phyloP scores from a whole-genome alignment of 2,329 filamentous ascomycete species.

The Pyrenophora graminea region DNA sequence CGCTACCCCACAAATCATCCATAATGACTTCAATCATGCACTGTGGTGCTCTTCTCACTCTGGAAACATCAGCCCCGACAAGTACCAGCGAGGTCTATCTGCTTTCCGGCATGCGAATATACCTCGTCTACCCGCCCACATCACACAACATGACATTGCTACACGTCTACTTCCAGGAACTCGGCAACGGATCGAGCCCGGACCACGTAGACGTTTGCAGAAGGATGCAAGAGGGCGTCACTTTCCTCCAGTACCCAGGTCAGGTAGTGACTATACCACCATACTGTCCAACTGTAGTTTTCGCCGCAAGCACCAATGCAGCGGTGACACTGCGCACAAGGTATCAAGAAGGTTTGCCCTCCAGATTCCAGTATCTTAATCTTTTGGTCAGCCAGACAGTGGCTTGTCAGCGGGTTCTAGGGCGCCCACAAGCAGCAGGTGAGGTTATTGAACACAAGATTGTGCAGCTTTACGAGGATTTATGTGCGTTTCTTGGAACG shows the following conservation, averaged over 20 bases:
- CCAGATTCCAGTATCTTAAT: not conserved
- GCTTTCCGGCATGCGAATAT: not conserved
- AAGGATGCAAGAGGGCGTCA: not conserved
- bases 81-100: not conserved
- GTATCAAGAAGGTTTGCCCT: not conserved
- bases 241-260: not conserved
- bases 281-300: not conserved
- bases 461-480: not conserved
- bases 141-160: not conserved
- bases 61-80: not conserved
- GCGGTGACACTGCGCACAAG: not conserved
- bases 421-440: not conserved
- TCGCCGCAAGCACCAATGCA: not conserved
- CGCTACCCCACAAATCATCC: not conserved
- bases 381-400: not conserved
- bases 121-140: constrained; percentile 2
- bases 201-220: not conserved
- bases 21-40: constrained; percentile 2
- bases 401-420: not conserved
- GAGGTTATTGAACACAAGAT: not conserved
- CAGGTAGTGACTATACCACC: not conserved
- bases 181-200: not conserved
- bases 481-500: not conserved
- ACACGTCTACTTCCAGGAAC: not conserved
- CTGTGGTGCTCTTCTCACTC: constrained; percentile 1